Base-by-base conservation (phyloP, 768 basidiomycete genomes). In the Megacollybia marginata region DNA sequence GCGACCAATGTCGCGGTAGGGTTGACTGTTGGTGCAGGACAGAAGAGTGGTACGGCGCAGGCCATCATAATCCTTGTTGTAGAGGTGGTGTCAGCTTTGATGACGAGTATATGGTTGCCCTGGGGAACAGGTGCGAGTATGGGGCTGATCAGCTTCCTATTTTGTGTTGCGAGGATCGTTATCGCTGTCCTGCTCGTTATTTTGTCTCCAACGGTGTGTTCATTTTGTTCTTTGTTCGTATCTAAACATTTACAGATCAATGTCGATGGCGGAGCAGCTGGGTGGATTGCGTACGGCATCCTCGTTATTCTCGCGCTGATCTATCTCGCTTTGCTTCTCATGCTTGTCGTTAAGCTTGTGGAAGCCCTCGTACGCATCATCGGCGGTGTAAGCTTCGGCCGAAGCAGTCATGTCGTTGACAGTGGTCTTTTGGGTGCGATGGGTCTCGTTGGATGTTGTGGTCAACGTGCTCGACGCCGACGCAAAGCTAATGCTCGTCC, bases 91-190 rank as follows among this genome's bases (percentile, higher is more conserved):
- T 83, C 88, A 42, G 90, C 93, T 5, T 70, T 98, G 51, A 80
- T 89, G 23, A 96, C 94, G 32, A 93, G 89, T 53, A 73, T 95
- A 32, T 96, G 92, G 92, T 76, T 96, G 52, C 94, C 94, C 15
- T 99, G 95, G 95, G 92, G 91, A 31, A 87, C 87, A 48, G 92
- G 95, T 1, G 92, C 95, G 2, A 89, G 92, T 53, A 98, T 98
- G 96, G 95, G 94, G 12, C 74, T 93, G 33, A 85, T 95, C 51
- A 92, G 90, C 63, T 97, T 97, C 72, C 70, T 96, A 59, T 86
- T 95, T 58, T 92, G 91, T 51, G 88, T 95, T 5, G 83, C 88
- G 18, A 76, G 95, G 55, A 94, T 96, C 58, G 83, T 93, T 23
- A 79, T 92, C 19, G 88, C 90, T 2, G 92, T 97, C 12, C 67